Conservation (phyloP, 176 grass and related monocot species). For the Stipa capillata region DNA sequence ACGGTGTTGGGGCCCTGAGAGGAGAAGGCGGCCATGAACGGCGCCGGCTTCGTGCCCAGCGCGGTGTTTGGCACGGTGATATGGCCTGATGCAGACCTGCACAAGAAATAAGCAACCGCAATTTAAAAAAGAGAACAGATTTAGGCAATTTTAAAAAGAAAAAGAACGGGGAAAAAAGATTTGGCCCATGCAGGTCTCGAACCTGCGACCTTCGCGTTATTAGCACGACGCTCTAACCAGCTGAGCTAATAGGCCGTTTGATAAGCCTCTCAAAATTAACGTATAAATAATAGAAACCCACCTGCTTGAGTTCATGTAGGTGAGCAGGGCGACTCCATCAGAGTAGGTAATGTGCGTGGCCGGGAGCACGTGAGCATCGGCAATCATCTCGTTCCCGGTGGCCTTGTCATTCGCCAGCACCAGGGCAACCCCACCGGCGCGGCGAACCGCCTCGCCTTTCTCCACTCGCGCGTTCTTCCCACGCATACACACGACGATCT, state of each 20-base stretch:
- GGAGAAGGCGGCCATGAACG: constrained; percentile 92
- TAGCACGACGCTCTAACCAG: constrained; percentile 95
- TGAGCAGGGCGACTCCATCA: constrained; percentile 29
- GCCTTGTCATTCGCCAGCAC: constrained; percentile 55
- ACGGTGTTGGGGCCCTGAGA: constrained; percentile 70
- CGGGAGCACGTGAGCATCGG: constrained; percentile 88
- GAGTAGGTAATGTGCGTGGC: constrained; percentile 74
- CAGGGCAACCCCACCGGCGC: constrained; percentile 52
- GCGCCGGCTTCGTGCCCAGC: constrained; percentile 65
- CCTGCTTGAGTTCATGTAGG: constrained; percentile 37
- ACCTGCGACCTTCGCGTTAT: constrained; percentile 97
- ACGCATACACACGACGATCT: constrained; percentile 69
- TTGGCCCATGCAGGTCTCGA: constrained; percentile 87
- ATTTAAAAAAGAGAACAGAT: too few relatives aligned
- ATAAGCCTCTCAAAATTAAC: rapidly evolving
- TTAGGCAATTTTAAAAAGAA: background rate
- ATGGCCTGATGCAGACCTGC: constrained; percentile 38
- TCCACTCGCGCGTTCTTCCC: constrained; percentile 68
- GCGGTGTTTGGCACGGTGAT: constrained; percentile 50
- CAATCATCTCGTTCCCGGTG: constrained; percentile 78
- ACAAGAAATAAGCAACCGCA: background rate
- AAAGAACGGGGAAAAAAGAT: background rate
- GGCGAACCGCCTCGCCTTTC: constrained; percentile 57
- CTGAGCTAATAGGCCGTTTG: constrained; percentile 75
- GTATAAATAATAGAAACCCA: background rate